phyloP scores from a whole-genome alignment of 2,329 filamentous ascomycete species.

The Nemania sp. region DNA sequence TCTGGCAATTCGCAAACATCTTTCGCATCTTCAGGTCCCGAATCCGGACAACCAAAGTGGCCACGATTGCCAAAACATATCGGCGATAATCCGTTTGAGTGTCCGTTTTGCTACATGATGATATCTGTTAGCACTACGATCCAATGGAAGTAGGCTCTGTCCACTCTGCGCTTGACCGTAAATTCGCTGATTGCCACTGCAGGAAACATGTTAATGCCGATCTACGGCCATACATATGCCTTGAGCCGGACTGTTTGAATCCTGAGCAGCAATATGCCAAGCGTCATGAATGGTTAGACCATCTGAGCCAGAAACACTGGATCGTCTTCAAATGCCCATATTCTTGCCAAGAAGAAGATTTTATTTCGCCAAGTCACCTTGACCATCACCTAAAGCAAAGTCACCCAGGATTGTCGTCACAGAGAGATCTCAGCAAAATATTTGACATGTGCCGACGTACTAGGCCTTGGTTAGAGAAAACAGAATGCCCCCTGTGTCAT shows the following conservation, averaged over 20 bases:
- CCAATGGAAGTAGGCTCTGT: conserved; percentile 12
- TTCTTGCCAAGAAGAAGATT: conserved; percentile 7
- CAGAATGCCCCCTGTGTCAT: neutral
- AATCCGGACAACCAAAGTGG: neutral
- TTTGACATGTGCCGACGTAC: neutral
- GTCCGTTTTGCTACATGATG: conserved; percentile 20
- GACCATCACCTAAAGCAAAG: neutral
- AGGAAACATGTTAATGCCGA: conserved; percentile 11
- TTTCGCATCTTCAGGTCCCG: neutral
- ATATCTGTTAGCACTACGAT: conserved; percentile 1
- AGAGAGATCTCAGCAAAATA: neutral
- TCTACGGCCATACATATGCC: conserved; percentile 13
- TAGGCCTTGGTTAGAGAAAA: neutral
- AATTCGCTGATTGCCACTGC: neutral
- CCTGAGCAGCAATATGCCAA: conserved; percentile 9
- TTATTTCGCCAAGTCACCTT: neutral
- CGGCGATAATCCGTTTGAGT: conserved; percentile 11
- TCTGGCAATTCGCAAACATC: conserved; percentile 8
- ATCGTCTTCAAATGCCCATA: conserved; percentile 8
- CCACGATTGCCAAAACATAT: conserved; percentile 6
- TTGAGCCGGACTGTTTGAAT: conserved; percentile 5
- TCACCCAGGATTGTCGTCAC: neutral
- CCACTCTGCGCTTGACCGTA: neutral
- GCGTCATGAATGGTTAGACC: conserved; percentile 6
- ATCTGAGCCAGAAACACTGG: conserved; percentile 12